Percentiles rank a stretch among this genome's conserved stretches.
These are phyloP conservation scores for Tricladium varicosporioides DNA, from an alignment of 2,329 filamentous ascomycete species.

Conservation along the genomic window DNA sequence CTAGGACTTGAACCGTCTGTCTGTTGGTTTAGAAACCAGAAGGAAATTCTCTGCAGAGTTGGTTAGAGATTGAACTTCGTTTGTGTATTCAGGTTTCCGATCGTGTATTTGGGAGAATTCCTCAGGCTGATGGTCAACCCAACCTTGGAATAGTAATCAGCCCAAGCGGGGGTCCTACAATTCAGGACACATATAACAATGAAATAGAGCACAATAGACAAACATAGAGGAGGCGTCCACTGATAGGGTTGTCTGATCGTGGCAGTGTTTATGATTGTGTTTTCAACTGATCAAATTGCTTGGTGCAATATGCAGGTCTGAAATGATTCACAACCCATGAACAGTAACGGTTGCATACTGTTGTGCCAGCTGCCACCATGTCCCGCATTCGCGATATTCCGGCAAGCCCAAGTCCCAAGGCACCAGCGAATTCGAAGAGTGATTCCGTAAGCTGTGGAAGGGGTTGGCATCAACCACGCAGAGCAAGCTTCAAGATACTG, in stretches of 20 bases:
- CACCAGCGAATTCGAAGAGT: conserved; percentile 12
- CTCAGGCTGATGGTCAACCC: not conserved
- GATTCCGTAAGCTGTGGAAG: conserved; percentile 15
- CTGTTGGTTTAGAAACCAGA: too few relatives aligned
- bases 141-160: not conserved
- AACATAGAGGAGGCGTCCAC: too few relatives aligned
- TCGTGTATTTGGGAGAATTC: not conserved
- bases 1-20: not conserved
- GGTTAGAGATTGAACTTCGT: too few relatives aligned
- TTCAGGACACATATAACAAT: not conserved
- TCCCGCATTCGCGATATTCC: not conserved
- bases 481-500: too few relatives aligned
- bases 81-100: not conserved
- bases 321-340: too few relatives aligned
- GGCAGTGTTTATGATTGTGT: conserved; percentile 1
- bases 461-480: not conserved
- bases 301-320: not conserved
- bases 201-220: not conserved
- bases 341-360: too few relatives aligned
- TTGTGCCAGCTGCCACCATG: too few relatives aligned
- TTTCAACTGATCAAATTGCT: not conserved
- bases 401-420: conserved; percentile 7
- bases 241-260: not conserved
- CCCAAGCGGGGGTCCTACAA: not conserved
- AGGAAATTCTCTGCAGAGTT: too few relatives aligned